Evolutionary conservation across 441 rosid species (phyloP).

Genomic region (Mallotus japonicus): DNA sequence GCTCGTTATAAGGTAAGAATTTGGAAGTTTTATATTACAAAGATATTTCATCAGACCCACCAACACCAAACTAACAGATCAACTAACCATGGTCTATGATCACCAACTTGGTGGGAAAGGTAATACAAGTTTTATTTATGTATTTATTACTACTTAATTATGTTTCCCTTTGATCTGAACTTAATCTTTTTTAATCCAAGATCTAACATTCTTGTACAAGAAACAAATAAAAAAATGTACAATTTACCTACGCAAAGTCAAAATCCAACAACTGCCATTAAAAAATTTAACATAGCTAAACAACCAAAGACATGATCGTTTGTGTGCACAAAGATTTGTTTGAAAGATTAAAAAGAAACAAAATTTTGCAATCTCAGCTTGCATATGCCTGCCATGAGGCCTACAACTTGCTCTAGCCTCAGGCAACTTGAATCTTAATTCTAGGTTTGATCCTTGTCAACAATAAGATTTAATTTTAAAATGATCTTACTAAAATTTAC

Average conservation of each 20-base stretch:
- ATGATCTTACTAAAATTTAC: too few relatives aligned
- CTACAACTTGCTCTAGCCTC: too few relatives aligned
- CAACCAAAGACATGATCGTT: slow-evolving; percentile 3
- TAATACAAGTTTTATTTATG: not conserved
- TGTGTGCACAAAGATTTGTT: not conserved
- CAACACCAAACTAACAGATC: slow-evolving; percentile 39
- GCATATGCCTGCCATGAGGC: too few relatives aligned
- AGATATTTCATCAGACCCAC: slow-evolving; percentile 30
- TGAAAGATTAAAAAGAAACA: too few relatives aligned
- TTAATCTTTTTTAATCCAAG: not conserved
- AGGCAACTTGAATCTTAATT: too few relatives aligned
- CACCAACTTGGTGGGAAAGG: slow-evolving; percentile 26
- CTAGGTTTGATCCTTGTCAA: too few relatives aligned
- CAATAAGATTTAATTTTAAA: too few relatives aligned
- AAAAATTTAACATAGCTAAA: slow-evolving; percentile 9
- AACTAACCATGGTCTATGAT: slow-evolving; percentile 38
- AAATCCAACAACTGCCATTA: not conserved
- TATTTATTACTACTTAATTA: not conserved
- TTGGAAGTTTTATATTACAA: not conserved
- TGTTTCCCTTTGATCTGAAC: not conserved
- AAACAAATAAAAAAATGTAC: not conserved
- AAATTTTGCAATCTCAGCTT: too few relatives aligned
- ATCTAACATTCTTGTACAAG: too few relatives aligned
- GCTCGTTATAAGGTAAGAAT: not conserved
- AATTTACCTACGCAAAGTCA: slow-evolving; percentile 6